Base-by-base conservation (phyloP, 352 stramenopile species). In the Globisporangium nagaii region DNA sequence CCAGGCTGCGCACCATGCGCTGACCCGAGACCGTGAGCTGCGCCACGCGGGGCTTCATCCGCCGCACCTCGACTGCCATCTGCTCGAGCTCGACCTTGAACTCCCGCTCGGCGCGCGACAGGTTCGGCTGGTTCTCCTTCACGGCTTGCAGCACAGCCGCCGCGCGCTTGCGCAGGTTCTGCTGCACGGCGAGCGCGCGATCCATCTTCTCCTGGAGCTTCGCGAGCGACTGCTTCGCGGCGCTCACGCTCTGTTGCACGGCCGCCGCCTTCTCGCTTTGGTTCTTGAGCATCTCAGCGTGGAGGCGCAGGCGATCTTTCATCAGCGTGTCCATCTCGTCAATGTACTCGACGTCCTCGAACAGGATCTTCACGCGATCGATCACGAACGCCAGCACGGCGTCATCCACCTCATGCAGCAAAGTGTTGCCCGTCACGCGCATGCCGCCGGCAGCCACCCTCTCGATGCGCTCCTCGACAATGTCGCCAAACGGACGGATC, bases 101-200 rank as follows among this genome's bases (percentile, higher is more conserved):
- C 49, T 90, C 74, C 4, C 72, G 70, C 56, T 93, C 83, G 43
- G 83, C 78, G 19, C 75, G 78, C 37, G 83, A 89, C 50, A 93
- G 56, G 52, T 83, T 67, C 7, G 77, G 73, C 45, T 93, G 83
- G 59, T 91, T 93, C 56, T 93, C 83, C 65, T 88, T 89, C 27
- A 90, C 71, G 25, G 80, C 81, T 50, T 93, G 83, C 5, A 93
- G 58, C 47, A 87, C 74, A 1, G 80, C 80, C 1, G 83, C 83
- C 1, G 83, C 78, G n/a, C 83, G 80, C 58, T 86, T 87, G 41
- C 79, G 75, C 27, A 93, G 61, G 48, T 89, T 88, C 39, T 84
- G 63, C 51, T 93, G 83, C 39, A 81, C 73, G 1, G 78, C 73
- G 62, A 86, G 65, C 27, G 82, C 77, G 20, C 70, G 70, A 30